A percentile compares a stretch with the other conserved stretches of the same genome.
These are phyloP conservation scores for Fusarium multiceps DNA, from an alignment of 2,329 filamentous ascomycete species.

Conservation along the genomic window DNA sequence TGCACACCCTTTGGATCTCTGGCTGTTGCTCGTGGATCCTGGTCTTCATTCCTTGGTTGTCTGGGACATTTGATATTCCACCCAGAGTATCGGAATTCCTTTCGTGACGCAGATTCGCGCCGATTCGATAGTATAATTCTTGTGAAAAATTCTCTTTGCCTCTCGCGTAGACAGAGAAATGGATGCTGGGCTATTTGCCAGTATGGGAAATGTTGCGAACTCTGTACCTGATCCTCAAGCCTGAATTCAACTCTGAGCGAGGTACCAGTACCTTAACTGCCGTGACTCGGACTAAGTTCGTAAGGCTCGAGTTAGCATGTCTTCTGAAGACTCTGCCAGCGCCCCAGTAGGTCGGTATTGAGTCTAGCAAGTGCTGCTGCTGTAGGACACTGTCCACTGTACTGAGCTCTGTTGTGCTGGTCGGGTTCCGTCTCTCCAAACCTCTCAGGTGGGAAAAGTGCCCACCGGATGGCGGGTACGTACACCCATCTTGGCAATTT, in stretches of 20 bases:
- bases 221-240: slow-evolving; percentile 11
- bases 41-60: slow-evolving; percentile 35
- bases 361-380: slow-evolving; percentile 8
- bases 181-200: slow-evolving; percentile 18
- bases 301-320: slow-evolving; percentile 30
- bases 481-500: slow-evolving; percentile 32
- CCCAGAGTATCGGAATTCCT: slow-evolving; percentile 34
- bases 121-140: slow-evolving; percentile 9
- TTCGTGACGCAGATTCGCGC: slow-evolving; percentile 13
- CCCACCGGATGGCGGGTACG: slow-evolving; percentile 38
- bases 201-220: not conserved
- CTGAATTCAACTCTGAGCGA: not conserved
- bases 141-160: slow-evolving; percentile 18
- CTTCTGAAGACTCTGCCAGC: slow-evolving; percentile 7
- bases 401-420: not conserved
- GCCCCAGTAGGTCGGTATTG: not conserved
- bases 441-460: slow-evolving; percentile 23
- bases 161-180: slow-evolving; percentile 1
- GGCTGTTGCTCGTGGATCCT: slow-evolving; percentile 20
- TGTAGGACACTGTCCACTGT: slow-evolving; percentile 5
- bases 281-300: slow-evolving; percentile 30
- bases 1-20: slow-evolving; percentile 30
- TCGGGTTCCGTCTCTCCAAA: slow-evolving; percentile 5
- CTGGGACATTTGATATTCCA: slow-evolving; percentile 19
- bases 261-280: slow-evolving; percentile 11